Evolutionary conservation across 129 eudicot genomes (phyloP).

Genomic region (Gnaphalium uliginosum): DNA sequence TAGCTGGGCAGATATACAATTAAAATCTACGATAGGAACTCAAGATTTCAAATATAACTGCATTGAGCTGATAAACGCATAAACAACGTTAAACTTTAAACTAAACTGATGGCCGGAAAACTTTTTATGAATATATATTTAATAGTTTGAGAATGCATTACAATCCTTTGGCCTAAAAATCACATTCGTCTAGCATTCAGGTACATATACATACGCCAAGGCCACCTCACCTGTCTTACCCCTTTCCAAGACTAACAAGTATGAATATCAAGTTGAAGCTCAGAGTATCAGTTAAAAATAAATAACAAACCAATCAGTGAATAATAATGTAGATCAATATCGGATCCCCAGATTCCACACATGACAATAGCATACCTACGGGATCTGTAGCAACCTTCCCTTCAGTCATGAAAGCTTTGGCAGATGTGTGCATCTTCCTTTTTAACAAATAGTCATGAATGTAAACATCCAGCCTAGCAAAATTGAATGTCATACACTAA

Average conservation of each 20-base stretch:
- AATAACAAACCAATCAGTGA: too few relatives aligned
- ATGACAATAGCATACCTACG: conserved; percentile 60
- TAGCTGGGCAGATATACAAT: not conserved
- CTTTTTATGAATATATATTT: not conserved
- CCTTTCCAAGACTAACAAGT: too few relatives aligned
- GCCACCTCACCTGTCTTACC: too few relatives aligned
- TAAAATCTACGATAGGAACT: not conserved
- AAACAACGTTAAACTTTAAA: not conserved
- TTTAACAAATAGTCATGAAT: conserved; percentile 91
- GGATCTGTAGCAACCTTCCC: conserved; percentile 99
- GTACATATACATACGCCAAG: too few relatives aligned
- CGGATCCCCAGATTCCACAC: not conserved
- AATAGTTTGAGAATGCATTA: not conserved
- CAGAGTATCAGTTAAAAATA: too few relatives aligned
- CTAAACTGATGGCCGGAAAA: not conserved
- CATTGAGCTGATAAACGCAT: not conserved
- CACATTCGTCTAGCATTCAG: not conserved
- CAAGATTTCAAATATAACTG: not conserved
- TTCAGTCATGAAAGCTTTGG: conserved; percentile 98
- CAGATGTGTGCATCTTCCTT: conserved; percentile 88
- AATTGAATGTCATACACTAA: conserved; percentile 7
- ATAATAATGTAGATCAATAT: too few relatives aligned
- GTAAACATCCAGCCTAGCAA: conserved; percentile 90
- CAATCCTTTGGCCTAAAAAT: not conserved
- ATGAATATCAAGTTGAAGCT: too few relatives aligned